These are phyloP conservation scores for Russula compacta DNA, from an alignment of 768 basidiomycete genomes.

Conservation along the genomic window DNA sequence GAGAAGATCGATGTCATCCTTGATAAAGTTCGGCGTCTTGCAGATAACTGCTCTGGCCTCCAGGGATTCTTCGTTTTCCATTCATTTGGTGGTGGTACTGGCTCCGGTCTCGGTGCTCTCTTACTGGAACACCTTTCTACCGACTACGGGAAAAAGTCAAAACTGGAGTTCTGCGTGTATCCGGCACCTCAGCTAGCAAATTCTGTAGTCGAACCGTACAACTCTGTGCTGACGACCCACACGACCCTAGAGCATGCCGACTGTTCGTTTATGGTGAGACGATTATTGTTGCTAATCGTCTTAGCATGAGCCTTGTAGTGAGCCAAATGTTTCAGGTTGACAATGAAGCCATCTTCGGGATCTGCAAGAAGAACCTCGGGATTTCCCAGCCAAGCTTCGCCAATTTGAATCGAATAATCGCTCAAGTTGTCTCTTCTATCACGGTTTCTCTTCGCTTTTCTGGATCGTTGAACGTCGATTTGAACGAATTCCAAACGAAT, in stretches of 20 bases:
- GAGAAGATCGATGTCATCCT: conserved; percentile 95
- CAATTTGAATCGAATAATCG: conserved; percentile 58
- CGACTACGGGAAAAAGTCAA: conserved; percentile 55
- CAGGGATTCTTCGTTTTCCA: conserved; percentile 99
- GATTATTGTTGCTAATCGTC: conserved; percentile 70
- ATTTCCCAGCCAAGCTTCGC: conserved; percentile 50
- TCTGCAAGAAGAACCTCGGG: conserved; percentile 47
- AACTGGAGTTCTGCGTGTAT: conserved; percentile 90
- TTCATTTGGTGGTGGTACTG: conserved; percentile 99
- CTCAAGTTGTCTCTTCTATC: conserved; percentile 46
- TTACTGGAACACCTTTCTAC: conserved; percentile 93
- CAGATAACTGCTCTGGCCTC: conserved; percentile 95
- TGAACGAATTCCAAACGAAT: conserved; percentile 31
- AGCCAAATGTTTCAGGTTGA: conserved; percentile 29
- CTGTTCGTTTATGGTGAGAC: conserved; percentile 8
- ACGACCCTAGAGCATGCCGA: conserved; percentile 99
- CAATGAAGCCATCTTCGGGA: conserved; percentile 63
- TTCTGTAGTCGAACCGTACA: conserved; percentile 98
- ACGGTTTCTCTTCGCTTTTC: conserved; percentile 48
- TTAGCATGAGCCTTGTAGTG: conserved; percentile 57
- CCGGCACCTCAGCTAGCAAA: conserved; percentile 89
- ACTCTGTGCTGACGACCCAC: conserved; percentile 95
- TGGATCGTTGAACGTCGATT: conserved; percentile 56
- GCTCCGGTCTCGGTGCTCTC: conserved; percentile 97
- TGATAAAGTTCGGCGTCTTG: conserved; percentile 93